These are phyloP conservation scores for Crotalaria pallida DNA, from an alignment of 306 rosid genomes.

Conservation along the genomic window DNA sequence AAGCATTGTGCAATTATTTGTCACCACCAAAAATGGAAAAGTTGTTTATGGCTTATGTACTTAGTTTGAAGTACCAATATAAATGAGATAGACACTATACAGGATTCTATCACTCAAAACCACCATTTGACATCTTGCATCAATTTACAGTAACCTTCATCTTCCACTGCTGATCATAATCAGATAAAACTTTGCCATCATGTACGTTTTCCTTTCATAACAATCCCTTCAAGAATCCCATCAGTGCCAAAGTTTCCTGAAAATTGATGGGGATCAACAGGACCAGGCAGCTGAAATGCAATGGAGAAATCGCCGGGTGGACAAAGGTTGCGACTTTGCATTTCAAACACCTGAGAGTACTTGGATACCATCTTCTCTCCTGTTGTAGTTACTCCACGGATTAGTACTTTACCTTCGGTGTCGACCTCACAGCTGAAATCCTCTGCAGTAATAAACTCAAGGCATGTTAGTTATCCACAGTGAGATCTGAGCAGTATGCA, in stretches of 20 bases:
- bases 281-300: constrained; percentile 75
- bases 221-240: constrained; percentile 77
- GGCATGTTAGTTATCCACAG: background rate
- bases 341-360: constrained; percentile 65
- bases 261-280: constrained; percentile 61
- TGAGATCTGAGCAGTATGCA: background rate
- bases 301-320: constrained; percentile 72
- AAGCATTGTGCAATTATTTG: background rate
- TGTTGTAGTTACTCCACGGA: constrained; percentile 61
- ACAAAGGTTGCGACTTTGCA: constrained; percentile 71
- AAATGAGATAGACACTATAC: constrained; percentile 1
- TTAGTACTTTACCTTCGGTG: constrained; percentile 51
- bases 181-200: background rate
- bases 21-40: background rate
- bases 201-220: constrained; percentile 40
- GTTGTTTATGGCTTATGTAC: background rate
- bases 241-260: constrained; percentile 64
- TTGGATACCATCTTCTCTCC: constrained; percentile 65
- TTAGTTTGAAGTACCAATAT: background rate
- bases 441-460: constrained; percentile 41
- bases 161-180: background rate
- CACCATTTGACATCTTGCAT: background rate
- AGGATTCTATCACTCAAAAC: constrained; percentile 8
- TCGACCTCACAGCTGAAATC: constrained; percentile 68
- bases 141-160: background rate